Evolutionary conservation across 306 rosid species (phyloP).

Genomic region (Castanea mollissima): DNA sequence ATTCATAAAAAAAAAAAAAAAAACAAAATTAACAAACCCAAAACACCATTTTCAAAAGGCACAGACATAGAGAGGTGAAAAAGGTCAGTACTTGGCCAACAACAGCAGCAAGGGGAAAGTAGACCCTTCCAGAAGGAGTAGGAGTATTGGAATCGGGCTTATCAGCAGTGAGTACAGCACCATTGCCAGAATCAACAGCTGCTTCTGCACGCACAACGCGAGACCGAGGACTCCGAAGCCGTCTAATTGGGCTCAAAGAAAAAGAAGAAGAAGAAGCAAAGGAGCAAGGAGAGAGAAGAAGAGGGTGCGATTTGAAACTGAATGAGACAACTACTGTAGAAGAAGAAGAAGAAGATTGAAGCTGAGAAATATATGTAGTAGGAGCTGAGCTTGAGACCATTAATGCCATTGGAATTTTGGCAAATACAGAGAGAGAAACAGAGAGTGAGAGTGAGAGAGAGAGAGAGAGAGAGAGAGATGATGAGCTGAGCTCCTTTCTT

Average conservation of each 20-base stretch:
- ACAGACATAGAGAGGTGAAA: neutral
- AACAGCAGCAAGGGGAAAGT: slow-evolving; percentile 93
- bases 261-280: slow-evolving; percentile 13
- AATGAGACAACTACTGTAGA: slow-evolving; percentile 17
- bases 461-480: neutral
- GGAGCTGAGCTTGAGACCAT: slow-evolving; percentile 8
- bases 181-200: slow-evolving; percentile 58
- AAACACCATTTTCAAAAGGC: neutral
- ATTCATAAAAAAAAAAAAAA: neutral
- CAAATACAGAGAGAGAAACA: too few species aligned
- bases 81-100: slow-evolving; percentile 70
- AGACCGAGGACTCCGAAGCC: slow-evolving; percentile 9
- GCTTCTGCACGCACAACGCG: slow-evolving; percentile 19
- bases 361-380: slow-evolving; percentile 17
- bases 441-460: slow-evolving; percentile 9
- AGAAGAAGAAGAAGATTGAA: slow-evolving; percentile 33
- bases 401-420: slow-evolving; percentile 24
- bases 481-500: neutral
- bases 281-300: neutral
- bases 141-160: slow-evolving; percentile 1
- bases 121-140: slow-evolving; percentile 62
- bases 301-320: slow-evolving; percentile 16
- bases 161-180: slow-evolving; percentile 46
- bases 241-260: slow-evolving; percentile 4
- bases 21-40: neutral